Base-by-base conservation (phyloP, 148 eudicot genomes). In the Vaccinium macrocarpon region DNA sequence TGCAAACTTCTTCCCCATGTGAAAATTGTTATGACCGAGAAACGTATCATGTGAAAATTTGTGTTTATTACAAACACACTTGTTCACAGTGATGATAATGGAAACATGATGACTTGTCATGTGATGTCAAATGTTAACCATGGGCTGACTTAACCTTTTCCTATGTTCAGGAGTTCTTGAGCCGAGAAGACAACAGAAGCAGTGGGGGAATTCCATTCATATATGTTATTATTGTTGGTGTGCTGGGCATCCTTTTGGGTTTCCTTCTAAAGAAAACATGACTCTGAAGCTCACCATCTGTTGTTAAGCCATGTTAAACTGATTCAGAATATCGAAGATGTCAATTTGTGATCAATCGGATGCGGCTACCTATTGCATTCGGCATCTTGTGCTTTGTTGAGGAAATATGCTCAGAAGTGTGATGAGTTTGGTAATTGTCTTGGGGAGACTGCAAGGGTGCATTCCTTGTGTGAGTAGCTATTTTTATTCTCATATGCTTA, bases 211-310 rank as follows among this genome's bases (percentile, higher is more conserved):
- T 92, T 71, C 87, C 94, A 2, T 83, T 92, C 82, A 85, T 89
- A 73, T 90, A 90, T 57, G 92, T 92, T 42, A 70, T 92, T 76
- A 57, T 93, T 71, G 87, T 88, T 70, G 93, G 93, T 55, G 81
- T 93, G 82, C 57, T 93, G 32, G 93, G 97, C 84, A n/a, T 92
- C 74, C 85, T 92, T 16, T 70, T 92, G 84, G 97, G 97, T 18
- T 93, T 91, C 84, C 80, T 93, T 79, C 21, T 91, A n/a, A 93
- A 89, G 87, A 91, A 81, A 53, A 86, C 88, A 78, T 91, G 82
- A 90, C 61, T 14, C 9, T 16, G 27, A 72, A 83, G 14, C 32
- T 27, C 7, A 14, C 38, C 9, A 29, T 82, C 23, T 66, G 55
- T 48, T 49, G 42, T 71, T 38, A 59, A 51, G 75, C 59, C 6